Evolutionary conservation across 1,139 yeast genomes (phyloP), one percentile per base, ranked within the genome.

Genomic region (Debaryomyces psychrophilus): DNA sequence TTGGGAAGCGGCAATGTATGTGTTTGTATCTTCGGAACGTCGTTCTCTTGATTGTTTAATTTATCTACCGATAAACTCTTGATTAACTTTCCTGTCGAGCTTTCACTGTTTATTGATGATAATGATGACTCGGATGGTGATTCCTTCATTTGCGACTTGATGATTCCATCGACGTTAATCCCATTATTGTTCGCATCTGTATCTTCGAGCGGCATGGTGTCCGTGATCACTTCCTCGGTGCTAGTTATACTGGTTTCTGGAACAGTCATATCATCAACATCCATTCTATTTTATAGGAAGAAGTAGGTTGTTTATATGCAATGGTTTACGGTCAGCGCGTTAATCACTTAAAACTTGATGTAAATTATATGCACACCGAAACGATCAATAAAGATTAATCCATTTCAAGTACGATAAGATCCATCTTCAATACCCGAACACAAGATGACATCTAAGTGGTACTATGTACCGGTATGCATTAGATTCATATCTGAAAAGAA

Each of bases 21-120:
- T 23, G 44, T 25, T 43, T 40, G 45, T 14, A 22, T 41, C 29
- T 41, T 38, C 18, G 31, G 47, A 33, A 14, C 37, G 5, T 29
- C 41, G 12, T 29, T 43, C 17, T 20, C 36, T 17, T 33, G 39
- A 15, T 37, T 44, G 15, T 37, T 47, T 27, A 51, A 33, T 12
- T 54, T 50, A 26, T 59, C 59, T 26, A 53, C 47, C 8, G 69
- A 61, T 40, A 70, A 62, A 37, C 64, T 61, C 28, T 61, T 54
- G 33, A 70, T 67, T 46, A 70, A 59, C 31, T 64, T 55, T 17
- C 64, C 65, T 7, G 76, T 70, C 22, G 75, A 69, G 31, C 54
- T 55, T 46, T 57, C 58, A 44, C 66, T 62, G 25, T 60, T 61
- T 7, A 59, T 51, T 5, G 71, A 66, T 8, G 71, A 64, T 22